These are phyloP conservation scores for Talaromyces sp. DNA, from an alignment of 2,329 filamentous ascomycete species.

Conservation along the genomic window DNA sequence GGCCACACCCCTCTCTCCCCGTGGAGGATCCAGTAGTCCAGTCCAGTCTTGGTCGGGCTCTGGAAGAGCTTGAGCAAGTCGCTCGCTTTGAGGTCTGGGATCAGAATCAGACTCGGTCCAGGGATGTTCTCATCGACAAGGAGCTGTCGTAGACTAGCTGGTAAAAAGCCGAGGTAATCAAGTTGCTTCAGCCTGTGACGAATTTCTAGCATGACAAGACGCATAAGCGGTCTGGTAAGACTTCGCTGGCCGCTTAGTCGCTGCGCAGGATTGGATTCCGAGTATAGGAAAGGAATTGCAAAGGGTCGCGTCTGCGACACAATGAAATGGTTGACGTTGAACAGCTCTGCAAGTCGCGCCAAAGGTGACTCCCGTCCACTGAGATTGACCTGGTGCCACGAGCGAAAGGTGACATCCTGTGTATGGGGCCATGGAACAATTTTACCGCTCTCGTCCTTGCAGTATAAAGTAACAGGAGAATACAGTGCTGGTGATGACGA, in stretches of 20 bases:
- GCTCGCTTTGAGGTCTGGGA: conserved; percentile 65
- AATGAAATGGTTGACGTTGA: conserved; percentile 94
- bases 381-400: conserved; percentile 62
- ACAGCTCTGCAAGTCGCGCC: conserved; percentile 69
- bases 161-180: conserved; percentile 68
- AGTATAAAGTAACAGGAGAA: conserved; percentile 63
- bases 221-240: conserved; percentile 50
- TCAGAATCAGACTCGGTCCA: conserved; percentile 70
- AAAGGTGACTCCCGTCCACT: conserved; percentile 63
- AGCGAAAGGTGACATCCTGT: conserved; percentile 57
- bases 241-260: conserved; percentile 54
- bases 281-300: conserved; percentile 75
- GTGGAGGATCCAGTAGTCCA: conserved; percentile 78
- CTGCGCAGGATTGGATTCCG: conserved; percentile 67
- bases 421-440: conserved; percentile 68
- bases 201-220: conserved; percentile 69
- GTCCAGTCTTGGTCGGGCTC: conserved; percentile 66
- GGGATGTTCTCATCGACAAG: conserved; percentile 78
- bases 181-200: conserved; percentile 76
- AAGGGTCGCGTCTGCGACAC: conserved; percentile 89
- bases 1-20: conserved; percentile 91
- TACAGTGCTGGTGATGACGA: conserved; percentile 55
- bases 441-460: conserved; percentile 67
- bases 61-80: conserved; percentile 80
- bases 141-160: conserved; percentile 64